Base-by-base conservation (phyloP, 2,329 filamentous ascomycete species). In the Didymosphaeria variabile region DNA sequence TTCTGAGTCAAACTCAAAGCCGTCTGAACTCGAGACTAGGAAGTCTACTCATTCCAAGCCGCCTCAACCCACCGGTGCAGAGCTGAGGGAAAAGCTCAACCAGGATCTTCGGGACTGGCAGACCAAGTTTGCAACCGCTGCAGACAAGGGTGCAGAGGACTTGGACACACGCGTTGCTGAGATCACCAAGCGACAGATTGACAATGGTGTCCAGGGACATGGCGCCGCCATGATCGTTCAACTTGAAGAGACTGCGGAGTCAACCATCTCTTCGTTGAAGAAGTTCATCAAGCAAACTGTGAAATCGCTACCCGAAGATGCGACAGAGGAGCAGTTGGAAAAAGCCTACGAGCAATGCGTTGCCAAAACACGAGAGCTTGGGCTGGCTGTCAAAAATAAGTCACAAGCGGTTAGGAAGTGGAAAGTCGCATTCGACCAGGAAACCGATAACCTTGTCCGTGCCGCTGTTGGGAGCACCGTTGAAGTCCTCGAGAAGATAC, bases 91-190 rank as follows among this genome's bases (percentile, higher is more conserved):
- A 57, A 85, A 83, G 64, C 91, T 98, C 45, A 85, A 88, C 1
- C 86, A 90, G 47, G 95, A 99, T 75, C 85, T 99, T 15, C 86
- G 87, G 67, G 85, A 86, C 58, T 99, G 95, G 94, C 91, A 97
- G 78, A 87, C 88, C 63, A 96, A 97, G 72, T 97, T 97, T 75
- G 86, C 91, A 31, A 88, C 89, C 61, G 93, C 93, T 10, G 92
- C 92, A 8, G 91, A 96, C 62, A 93, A 96, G 74, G 94, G 93
- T 6, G 82, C 87, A n/a, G 87, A 89, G 63, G 87, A 91, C 69
- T 81, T 92, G 6, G 83, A 87, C 63, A 82, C 86, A 32, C 85
- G 87, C 21, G 84, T 91, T 46, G 79, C 82, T 6, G 86, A 95
- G 64, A 92, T 98, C 63, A 91, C 94, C 36, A 84, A 88, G 4